These are phyloP conservation scores for Tetrahymena thermophila DNA, from an alignment of 73 alveolate genomes.

Conservation along the genomic window DNA sequence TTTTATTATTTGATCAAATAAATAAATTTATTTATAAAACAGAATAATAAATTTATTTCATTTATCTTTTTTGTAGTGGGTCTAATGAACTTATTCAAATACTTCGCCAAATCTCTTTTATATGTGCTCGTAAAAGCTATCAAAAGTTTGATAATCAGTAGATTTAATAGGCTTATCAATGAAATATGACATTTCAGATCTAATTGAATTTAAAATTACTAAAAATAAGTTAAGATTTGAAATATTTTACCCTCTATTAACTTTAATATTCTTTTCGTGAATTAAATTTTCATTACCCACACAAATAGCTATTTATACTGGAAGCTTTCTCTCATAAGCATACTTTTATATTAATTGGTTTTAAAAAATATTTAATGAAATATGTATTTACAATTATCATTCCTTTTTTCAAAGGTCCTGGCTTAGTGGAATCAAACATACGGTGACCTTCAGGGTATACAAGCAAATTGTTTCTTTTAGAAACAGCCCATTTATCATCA, in stretches of 20 bases:
- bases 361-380: background rate
- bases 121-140: background rate
- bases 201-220: background rate
- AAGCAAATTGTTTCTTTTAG: background rate
- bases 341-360: background rate
- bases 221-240: background rate
- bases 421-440: background rate
- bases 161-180: background rate
- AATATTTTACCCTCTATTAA: background rate
- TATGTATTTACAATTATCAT: background rate
- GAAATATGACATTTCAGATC: background rate
- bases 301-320: background rate
- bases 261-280: background rate
- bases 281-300: background rate
- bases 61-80: background rate
- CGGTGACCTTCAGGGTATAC: background rate
- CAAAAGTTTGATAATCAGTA: background rate
- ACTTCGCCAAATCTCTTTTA: background rate
- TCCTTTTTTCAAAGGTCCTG: background rate
- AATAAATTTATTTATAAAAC: background rate
- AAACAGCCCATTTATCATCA: background rate
- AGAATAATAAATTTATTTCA: too few relatives aligned
- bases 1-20: background rate
- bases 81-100: background rate
- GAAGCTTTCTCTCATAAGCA: background rate